Evolutionary conservation across 805 yeast species (phyloP).

Genomic region (Schizosaccharomyces octosporus): DNA sequence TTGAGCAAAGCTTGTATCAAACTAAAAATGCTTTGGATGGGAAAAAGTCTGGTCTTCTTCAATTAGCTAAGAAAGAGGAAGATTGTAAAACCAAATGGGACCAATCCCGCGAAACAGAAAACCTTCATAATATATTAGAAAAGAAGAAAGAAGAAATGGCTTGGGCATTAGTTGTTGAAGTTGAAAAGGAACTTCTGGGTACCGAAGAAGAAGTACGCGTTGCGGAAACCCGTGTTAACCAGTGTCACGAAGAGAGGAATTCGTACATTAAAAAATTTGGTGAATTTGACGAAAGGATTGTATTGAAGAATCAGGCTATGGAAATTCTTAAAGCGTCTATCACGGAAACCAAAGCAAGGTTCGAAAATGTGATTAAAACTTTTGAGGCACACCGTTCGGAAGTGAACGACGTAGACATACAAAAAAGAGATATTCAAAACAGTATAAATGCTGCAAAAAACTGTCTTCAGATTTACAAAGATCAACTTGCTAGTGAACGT

Average conservation of each 20-base stretch:
- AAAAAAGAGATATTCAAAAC: not conserved
- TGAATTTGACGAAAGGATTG: not conserved
- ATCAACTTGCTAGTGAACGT: not conserved
- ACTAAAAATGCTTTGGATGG: constrained; percentile 10
- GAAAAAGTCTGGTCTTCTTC: constrained; percentile 16
- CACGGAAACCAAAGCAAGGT: not conserved
- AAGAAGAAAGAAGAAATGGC: constrained; percentile 4
- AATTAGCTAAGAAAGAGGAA: constrained; percentile 18
- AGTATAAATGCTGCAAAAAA: not conserved
- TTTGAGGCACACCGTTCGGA: not conserved
- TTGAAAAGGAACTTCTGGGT: not conserved
- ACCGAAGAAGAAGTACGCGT: not conserved
- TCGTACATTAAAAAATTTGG: not conserved
- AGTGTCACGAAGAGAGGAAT: not conserved
- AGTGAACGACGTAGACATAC: not conserved
- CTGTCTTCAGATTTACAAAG: not conserved
- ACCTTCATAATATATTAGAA: constrained; percentile 3
- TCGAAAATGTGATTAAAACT: not conserved
- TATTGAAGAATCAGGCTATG: not conserved
- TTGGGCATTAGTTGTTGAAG: constrained; percentile 7
- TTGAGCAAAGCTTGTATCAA: constrained; percentile 19
- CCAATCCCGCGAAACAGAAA: constrained; percentile 5
- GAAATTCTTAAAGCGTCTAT: not conserved
- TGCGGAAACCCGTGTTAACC: not conserved
- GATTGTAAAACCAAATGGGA: constrained; percentile 11